Conservation (phyloP, 805 yeast species). For the Clavispora asparagi region DNA sequence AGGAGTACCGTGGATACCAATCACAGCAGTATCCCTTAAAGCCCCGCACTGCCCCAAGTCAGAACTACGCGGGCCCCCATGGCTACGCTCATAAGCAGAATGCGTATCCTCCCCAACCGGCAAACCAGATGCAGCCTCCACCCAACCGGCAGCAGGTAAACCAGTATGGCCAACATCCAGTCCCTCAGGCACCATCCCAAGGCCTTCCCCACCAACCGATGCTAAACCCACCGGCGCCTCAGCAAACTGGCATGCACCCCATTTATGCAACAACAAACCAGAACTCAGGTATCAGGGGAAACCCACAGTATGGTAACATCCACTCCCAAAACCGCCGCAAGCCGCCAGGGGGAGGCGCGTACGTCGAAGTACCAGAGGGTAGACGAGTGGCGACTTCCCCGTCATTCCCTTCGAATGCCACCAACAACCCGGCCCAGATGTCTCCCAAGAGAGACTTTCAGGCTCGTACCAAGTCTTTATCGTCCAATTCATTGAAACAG, state of each 20-base stretch:
- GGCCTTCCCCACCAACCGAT: neutral
- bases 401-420: slow-evolving; percentile 6
- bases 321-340: neutral
- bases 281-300: neutral
- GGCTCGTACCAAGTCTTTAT: slow-evolving; percentile 26
- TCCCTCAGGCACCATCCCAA: neutral
- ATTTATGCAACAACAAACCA: neutral
- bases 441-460: neutral
- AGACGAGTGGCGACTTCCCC: slow-evolving; percentile 31
- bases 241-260: neutral
- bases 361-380: slow-evolving; percentile 3
- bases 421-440: neutral
- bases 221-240: neutral
- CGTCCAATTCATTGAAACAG: slow-evolving; percentile 16
- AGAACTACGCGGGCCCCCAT: neutral
- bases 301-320: neutral
- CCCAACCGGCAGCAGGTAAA: neutral
- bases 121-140: neutral
- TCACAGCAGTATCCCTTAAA: neutral
- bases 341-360: slow-evolving; percentile 12
- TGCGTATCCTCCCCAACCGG: neutral
- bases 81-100: neutral
- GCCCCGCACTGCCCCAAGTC: neutral
- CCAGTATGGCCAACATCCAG: neutral
- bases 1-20: neutral